phyloP scores from a whole-genome alignment of 2,329 filamentous ascomycete genomes.

The Clathrospora elynae region DNA sequence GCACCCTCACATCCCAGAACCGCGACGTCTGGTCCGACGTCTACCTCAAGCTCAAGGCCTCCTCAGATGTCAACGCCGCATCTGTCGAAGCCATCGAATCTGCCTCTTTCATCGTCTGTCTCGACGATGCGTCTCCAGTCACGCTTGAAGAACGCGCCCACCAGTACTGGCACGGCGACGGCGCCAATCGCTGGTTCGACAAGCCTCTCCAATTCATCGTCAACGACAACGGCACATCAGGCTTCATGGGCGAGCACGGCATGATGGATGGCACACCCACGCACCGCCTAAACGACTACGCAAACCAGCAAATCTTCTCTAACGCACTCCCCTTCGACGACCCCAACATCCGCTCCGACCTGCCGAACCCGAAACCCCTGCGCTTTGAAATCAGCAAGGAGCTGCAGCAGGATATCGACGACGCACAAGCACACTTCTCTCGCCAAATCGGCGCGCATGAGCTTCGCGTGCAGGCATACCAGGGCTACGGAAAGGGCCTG shows the following conservation, averaged over 20 bases:
- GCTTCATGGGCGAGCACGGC: constrained; percentile 97
- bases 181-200: constrained; percentile 94
- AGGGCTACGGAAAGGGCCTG: constrained; percentile 95
- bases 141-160: constrained; percentile 94
- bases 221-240: constrained; percentile 96
- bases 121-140: constrained; percentile 88
- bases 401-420: constrained; percentile 76
- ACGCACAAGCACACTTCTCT: constrained; percentile 77
- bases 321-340: constrained; percentile 92
- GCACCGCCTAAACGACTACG: constrained; percentile 92
- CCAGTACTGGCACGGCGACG: constrained; percentile 98
- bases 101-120: constrained; percentile 86
- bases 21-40: constrained; percentile 89
- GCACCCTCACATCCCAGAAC: constrained; percentile 87
- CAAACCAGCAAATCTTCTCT: constrained; percentile 88
- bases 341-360: constrained; percentile 74
- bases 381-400: constrained; percentile 78
- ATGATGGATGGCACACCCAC: constrained; percentile 99
- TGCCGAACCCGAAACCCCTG: constrained; percentile 79
- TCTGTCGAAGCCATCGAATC: constrained; percentile 83
- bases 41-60: constrained; percentile 67
- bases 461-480: constrained; percentile 91
- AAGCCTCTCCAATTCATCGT: constrained; percentile 98
- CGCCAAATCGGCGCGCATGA: constrained; percentile 85
- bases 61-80: constrained; percentile 76